Evolutionary conservation across 2,329 filamentous ascomycete species (phyloP), one percentile per base, ranked within the genome.

Genomic region (Stemphylium beticola): DNA sequence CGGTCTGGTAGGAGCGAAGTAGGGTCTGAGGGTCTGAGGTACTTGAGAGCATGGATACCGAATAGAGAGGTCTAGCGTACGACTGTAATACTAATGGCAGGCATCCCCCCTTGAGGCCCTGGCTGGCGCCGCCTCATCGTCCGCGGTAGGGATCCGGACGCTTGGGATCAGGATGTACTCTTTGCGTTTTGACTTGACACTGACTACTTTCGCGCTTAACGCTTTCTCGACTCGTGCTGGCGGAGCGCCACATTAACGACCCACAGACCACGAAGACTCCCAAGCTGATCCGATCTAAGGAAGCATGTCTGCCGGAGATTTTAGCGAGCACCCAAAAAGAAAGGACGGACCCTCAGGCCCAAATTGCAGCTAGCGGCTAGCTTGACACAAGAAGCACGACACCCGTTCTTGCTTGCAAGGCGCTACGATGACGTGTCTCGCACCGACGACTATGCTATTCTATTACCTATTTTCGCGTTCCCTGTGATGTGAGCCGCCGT

Each of bases 121-220:
- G 52, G 54, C 64, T 62, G 61, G 60, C 56, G 63, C 61, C 66
- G 65, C 69, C 65, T 69, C 66, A 66, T 62, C 65, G 57, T 64
- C 62, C 62, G 62, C 56, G 66, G 68, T 67, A 73, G 65, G 70
- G 69, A 71, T 73, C 68, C 68, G 67, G 67, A 66, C 65, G 65
- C 52, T 55, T 68, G 65, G 71, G 63, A 64, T 69, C 60, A 66
- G 60, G 63, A 67, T 64, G 63, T 64, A 65, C 58, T 57, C 61
- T 65, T 58, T 62, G 61, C 60, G 65, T 66, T 61, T 67, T 64
- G 64, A 70, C 66, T 68, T 68, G 65, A 64, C 66, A 65, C 63
- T 14, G 55, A 68, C 62, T 65, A 61, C 62, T 58, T 61, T 60
- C 47, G 60, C 62, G 64, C 68, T 67, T 65, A 61, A 64, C 63